Evolutionary conservation across 805 yeast genomes (phyloP).

Genomic region (Trichomonascus vanleenenianus): DNA sequence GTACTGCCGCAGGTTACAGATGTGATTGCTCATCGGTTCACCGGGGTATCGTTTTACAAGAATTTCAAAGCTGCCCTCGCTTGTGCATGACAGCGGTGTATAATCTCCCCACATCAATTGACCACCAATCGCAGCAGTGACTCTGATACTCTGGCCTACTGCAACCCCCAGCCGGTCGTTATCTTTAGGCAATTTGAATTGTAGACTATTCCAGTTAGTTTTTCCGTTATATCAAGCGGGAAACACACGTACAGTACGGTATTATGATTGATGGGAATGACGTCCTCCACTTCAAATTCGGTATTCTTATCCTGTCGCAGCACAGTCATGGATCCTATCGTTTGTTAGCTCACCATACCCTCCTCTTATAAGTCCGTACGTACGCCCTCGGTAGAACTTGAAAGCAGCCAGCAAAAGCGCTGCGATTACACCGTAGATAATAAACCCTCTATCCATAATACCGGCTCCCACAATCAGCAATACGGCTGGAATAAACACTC

Average conservation of each 20-base stretch:
- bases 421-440: slow-evolving; percentile 15
- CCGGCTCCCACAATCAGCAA: slow-evolving; percentile 23
- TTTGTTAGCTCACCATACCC: not conserved
- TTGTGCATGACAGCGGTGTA: slow-evolving; percentile 73
- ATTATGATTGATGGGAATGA: slow-evolving; percentile 69
- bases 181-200: slow-evolving; percentile 73
- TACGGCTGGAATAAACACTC: slow-evolving; percentile 25
- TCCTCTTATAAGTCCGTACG: slow-evolving; percentile 3
- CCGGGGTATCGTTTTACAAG: slow-evolving; percentile 75
- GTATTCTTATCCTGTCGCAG: slow-evolving; percentile 59
- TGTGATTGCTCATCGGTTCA: slow-evolving; percentile 74
- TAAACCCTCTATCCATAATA: slow-evolving; percentile 22
- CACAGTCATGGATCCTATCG: slow-evolving; percentile 26
- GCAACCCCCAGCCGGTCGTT: slow-evolving; percentile 79
- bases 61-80: slow-evolving; percentile 77
- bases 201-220: slow-evolving; percentile 30
- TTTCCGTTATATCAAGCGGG: not conserved
- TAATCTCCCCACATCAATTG: slow-evolving; percentile 80
- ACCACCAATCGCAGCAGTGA: slow-evolving; percentile 67
- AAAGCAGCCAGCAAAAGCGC: slow-evolving; percentile 20
- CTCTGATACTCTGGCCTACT: slow-evolving; percentile 87
- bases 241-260: slow-evolving; percentile 43
- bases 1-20: slow-evolving; percentile 68
- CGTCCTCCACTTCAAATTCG: slow-evolving; percentile 72
- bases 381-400: slow-evolving; percentile 24